phyloP scores from a whole-genome alignment of 2,329 filamentous ascomycete genomes.

The Epichloe sibirici region DNA sequence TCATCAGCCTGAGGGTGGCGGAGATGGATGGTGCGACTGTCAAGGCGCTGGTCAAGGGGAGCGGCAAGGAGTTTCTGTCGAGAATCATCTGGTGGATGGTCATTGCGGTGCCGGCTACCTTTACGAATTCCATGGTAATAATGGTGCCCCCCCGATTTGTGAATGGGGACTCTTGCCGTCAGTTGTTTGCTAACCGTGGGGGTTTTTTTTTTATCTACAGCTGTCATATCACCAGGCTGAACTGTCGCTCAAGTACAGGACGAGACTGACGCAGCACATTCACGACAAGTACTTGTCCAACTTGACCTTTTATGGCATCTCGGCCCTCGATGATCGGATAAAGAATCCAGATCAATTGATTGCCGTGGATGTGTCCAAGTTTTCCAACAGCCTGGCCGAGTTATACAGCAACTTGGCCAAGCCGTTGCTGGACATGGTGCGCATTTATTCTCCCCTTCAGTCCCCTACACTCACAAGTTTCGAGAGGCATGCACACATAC shows the following conservation, averaged over 20 bases:
- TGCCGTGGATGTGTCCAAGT: slow-evolving; percentile 90
- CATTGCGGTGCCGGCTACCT: slow-evolving; percentile 88
- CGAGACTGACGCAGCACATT: slow-evolving; percentile 83
- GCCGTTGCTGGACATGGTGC: slow-evolving; percentile 79
- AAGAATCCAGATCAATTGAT: slow-evolving; percentile 98
- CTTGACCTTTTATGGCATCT: slow-evolving; percentile 95
- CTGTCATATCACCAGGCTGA: slow-evolving; percentile 95
- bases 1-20: slow-evolving; percentile 91
- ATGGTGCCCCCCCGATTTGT: no score
- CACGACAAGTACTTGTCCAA: slow-evolving; percentile 95
- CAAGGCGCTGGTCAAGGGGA: slow-evolving; percentile 82
- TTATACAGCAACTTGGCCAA: slow-evolving; percentile 95
- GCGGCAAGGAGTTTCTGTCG: slow-evolving; percentile 77
- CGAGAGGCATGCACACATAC: no score
- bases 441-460: slow-evolving; percentile 7
- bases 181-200: not conserved
- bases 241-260: slow-evolving; percentile 83
- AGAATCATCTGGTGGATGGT: slow-evolving; percentile 97
- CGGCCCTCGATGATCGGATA: slow-evolving; percentile 89
- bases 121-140: slow-evolving; percentile 91
- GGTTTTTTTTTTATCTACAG: slow-evolving; percentile 29
- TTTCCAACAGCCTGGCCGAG: slow-evolving; percentile 89
- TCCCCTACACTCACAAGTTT: no score
- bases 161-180: not conserved
- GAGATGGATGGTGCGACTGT: slow-evolving; percentile 91